phyloP scores from a whole-genome alignment of 257 asterid species.

The Anisodus acutangulus region DNA sequence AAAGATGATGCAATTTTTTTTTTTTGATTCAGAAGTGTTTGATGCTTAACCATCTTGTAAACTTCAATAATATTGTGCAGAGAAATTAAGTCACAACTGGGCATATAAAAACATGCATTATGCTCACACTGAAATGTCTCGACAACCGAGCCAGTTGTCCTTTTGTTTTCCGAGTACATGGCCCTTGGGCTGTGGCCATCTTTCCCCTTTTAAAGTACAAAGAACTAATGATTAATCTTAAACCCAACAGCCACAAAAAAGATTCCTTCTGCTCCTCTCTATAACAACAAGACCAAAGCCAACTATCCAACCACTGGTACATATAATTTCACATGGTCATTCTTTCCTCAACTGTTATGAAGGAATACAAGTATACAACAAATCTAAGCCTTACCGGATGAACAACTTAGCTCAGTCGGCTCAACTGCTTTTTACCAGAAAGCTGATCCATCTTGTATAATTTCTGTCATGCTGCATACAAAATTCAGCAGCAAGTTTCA shows the following conservation, averaged over 20 bases:
- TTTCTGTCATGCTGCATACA: not conserved
- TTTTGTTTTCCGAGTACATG: not conserved
- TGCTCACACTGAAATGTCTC: slow-evolving; percentile 39
- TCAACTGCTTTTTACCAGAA: slow-evolving; percentile 18
- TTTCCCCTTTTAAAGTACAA: not conserved
- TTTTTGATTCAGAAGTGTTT: slow-evolving; percentile 20
- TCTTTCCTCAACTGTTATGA: not conserved
- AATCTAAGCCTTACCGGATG: not conserved
- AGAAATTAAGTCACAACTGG: not conserved
- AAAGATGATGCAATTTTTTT: not conserved
- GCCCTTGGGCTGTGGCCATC: not conserved
- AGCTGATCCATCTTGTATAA: slow-evolving; percentile 20
- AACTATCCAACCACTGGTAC: not conserved
- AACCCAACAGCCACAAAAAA: slow-evolving; percentile 14
- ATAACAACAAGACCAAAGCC: slow-evolving; percentile 23
- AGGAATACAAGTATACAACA: slow-evolving; percentile 15
- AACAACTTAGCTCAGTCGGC: not conserved
- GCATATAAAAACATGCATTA: slow-evolving; percentile 31
- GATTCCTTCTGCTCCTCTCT: slow-evolving; percentile 29
- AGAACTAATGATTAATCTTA: not conserved
- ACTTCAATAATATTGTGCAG: not conserved
- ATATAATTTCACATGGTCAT: not conserved
- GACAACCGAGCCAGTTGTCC: slow-evolving; percentile 27
- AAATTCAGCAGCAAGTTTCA: not conserved
- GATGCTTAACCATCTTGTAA: slow-evolving; percentile 32